Evolutionary conservation across 805 yeast genomes (phyloP).

Genomic region (Saitoella complicata): DNA sequence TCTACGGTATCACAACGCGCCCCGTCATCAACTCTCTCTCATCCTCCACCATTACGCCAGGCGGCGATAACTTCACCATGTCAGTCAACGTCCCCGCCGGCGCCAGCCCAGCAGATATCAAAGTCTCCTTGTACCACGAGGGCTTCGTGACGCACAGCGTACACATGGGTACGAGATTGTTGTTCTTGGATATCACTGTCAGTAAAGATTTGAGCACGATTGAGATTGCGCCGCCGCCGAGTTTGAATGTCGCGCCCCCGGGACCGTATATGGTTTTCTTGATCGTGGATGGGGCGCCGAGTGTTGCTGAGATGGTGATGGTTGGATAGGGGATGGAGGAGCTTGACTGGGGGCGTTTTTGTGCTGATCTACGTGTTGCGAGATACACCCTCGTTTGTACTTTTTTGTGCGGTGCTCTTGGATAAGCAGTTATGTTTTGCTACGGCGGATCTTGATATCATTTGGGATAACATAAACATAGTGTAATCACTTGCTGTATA

Average conservation of each 20-base stretch:
- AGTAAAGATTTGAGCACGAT: background rate
- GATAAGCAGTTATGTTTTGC: too few species aligned
- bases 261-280: conserved; percentile 10
- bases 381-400: too few species aligned
- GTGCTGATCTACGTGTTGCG: too few species aligned
- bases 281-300: conserved; percentile 10
- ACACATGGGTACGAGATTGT: conserved; percentile 12
- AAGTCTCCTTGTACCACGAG: conserved; percentile 8
- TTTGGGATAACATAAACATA: too few species aligned
- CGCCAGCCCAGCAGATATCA: background rate
- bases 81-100: conserved; percentile 2
- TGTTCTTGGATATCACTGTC: conserved; percentile 6
- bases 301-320: conserved; percentile 6
- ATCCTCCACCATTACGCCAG: background rate
- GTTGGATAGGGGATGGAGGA: too few species aligned
- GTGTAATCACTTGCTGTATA: too few species aligned
- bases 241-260: conserved; percentile 8
- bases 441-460: too few species aligned
- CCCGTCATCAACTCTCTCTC: conserved; percentile 5
- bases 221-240: background rate
- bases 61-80: conserved; percentile 7
- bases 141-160: conserved; percentile 11
- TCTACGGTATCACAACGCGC: conserved; percentile 6
- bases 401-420: too few species aligned
- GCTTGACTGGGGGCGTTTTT: too few species aligned